These are phyloP conservation scores for Fusarium sacchari DNA, from an alignment of 2,329 filamentous ascomycete genomes.

Conservation along the genomic window DNA sequence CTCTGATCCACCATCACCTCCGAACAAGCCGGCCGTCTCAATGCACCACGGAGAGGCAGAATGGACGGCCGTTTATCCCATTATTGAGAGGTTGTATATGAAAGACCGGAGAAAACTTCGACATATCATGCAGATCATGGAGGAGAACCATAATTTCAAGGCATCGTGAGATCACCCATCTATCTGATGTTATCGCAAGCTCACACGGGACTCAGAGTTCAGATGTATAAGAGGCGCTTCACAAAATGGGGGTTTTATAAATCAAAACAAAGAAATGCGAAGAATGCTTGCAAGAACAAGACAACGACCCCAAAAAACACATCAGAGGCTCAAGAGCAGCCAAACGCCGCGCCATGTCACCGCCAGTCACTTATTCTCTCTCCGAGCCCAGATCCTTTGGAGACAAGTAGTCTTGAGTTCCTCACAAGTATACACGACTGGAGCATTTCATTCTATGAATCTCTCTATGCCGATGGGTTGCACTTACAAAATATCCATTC, in stretches of 20 bases:
- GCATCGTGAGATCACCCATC: constrained; percentile 1
- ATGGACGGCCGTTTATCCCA: constrained; percentile 7
- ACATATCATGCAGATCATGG: constrained; percentile 21
- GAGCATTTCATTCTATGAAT: constrained; percentile 9
- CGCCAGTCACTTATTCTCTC: not conserved
- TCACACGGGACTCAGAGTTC: not conserved
- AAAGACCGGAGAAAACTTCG: constrained; percentile 15
- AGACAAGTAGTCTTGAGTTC: constrained; percentile 2
- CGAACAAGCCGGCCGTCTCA: not conserved
- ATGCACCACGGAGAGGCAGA: constrained; percentile 12
- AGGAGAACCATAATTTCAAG: constrained; percentile 19
- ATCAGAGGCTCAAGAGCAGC: not conserved
- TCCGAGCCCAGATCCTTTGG: not conserved
- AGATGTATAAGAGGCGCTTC: constrained; percentile 28
- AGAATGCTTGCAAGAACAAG: not conserved
- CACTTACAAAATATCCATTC: too few relatives aligned
- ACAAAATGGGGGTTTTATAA: constrained; percentile 26
- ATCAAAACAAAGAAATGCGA: not conserved
- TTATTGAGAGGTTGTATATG: constrained; percentile 8
- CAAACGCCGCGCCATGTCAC: not conserved
- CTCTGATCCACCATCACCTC: not conserved
- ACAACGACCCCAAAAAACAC: rapidly evolving
- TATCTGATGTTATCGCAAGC: not conserved
- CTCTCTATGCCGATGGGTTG: not conserved
- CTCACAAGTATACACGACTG: constrained; percentile 12